These are phyloP conservation scores for Tricholoma sp. DNA, from an alignment of 768 basidiomycete species.

Conservation along the genomic window DNA sequence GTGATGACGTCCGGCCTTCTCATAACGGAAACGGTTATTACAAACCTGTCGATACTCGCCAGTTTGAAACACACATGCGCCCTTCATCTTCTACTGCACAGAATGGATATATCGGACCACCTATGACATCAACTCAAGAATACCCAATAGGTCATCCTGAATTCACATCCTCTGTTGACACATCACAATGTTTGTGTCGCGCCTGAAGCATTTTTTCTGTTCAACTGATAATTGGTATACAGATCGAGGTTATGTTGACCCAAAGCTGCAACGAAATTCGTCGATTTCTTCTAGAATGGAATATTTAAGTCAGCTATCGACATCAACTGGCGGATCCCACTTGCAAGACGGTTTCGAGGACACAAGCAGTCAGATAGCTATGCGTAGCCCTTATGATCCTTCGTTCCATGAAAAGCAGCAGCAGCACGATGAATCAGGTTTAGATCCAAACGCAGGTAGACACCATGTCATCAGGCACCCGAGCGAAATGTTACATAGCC, in stretches of 20 bases:
- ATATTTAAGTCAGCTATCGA: constrained; percentile 6
- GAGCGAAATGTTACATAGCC: constrained; percentile 29
- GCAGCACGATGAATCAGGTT: constrained; percentile 1
- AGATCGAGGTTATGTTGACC: constrained; percentile 7
- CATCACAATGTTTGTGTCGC: constrained; percentile 9
- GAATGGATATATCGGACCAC: constrained; percentile 4
- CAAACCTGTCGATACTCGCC: constrained; percentile 12
- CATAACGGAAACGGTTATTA: constrained; percentile 12
- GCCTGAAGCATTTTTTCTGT: not conserved
- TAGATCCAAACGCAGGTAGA: not conserved
- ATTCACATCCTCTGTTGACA: not conserved
- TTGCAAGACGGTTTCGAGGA: constrained; percentile 3
- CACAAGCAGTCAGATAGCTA: not conserved
- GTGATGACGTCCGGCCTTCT: constrained; percentile 5
- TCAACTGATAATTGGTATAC: not conserved
- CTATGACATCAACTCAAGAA: constrained; percentile 4
- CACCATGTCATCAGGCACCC: constrained; percentile 23
- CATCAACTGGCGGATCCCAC: constrained; percentile 2
- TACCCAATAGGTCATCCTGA: not conserved
- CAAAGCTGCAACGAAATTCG: constrained; percentile 8
- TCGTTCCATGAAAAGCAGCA: constrained; percentile 3
- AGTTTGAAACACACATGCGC: constrained; percentile 4
- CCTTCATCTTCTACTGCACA: constrained; percentile 7
- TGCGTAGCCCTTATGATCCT: constrained; percentile 3
- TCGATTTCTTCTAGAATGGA: constrained; percentile 10